Conservation (phyloP, 495 filamentous ascomycete genomes). For the Bathelium albidoporum region DNA sequence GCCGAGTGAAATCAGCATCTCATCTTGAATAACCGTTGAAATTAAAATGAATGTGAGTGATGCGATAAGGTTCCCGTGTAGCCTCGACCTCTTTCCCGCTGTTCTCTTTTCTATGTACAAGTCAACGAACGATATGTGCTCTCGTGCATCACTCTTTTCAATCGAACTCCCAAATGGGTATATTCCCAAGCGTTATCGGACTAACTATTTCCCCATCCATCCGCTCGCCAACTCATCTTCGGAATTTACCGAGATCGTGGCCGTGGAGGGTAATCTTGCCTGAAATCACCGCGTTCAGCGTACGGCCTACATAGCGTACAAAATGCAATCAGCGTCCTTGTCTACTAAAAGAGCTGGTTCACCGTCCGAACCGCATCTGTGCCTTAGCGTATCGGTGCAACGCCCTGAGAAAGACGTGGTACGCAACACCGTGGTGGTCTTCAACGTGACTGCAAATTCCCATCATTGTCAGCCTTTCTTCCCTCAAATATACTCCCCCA, state of each 20-base stretch:
- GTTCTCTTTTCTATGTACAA: neutral
- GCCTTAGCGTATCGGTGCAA: conserved; percentile 77
- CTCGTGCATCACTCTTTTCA: neutral
- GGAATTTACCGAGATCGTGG: neutral
- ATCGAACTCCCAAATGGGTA: neutral
- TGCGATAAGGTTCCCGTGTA: neutral
- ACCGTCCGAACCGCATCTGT: conserved; percentile 82
- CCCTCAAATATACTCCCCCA: neutral
- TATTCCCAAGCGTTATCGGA: neutral
- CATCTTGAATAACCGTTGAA: neutral
- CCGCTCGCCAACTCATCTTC: neutral
- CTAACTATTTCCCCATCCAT: neutral
- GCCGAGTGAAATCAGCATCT: neutral
- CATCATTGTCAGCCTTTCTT: neutral
- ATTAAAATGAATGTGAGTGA: neutral
- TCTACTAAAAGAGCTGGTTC: neutral
- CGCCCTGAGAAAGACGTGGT: conserved; percentile 81
- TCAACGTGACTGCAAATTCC: conserved; percentile 42
- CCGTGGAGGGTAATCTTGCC: neutral
- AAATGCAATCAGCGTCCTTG: neutral
- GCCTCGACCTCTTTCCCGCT: neutral
- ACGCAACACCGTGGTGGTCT: conserved; percentile 71
- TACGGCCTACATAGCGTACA: neutral
- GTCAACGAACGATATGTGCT: neutral
- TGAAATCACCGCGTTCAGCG: neutral